Percentiles rank a stretch among this genome's conserved stretches.
Evolutionary conservation across 805 yeast species (phyloP).

Genomic region (Hanseniaspora hatyaiensis): DNA sequence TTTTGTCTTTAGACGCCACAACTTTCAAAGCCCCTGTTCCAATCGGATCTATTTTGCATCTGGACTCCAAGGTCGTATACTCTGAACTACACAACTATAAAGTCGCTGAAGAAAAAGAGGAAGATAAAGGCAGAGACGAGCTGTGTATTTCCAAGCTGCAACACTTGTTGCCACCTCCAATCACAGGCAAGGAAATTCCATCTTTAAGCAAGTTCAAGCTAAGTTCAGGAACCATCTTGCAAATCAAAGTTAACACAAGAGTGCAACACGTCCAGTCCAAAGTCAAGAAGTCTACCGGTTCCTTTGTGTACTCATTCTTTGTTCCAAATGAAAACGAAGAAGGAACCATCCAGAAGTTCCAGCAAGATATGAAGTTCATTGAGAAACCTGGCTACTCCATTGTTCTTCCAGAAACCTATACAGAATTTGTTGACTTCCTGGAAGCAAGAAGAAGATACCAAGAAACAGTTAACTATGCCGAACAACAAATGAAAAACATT

Average conservation of each 20-base stretch:
- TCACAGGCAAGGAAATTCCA: slow-evolving; percentile 37
- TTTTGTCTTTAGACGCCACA: slow-evolving; percentile 79
- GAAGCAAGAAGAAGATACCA: slow-evolving; percentile 84
- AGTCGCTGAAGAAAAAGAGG: slow-evolving; percentile 22
- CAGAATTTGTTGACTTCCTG: slow-evolving; percentile 83
- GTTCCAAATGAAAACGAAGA: slow-evolving; percentile 48
- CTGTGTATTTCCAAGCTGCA: slow-evolving; percentile 24
- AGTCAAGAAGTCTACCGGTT: slow-evolving; percentile 61
- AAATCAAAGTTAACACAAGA: slow-evolving; percentile 75
- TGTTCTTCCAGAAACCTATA: slow-evolving; percentile 76
- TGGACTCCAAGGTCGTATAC: slow-evolving; percentile 73
- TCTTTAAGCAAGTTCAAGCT: slow-evolving; percentile 38
- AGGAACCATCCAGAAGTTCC: slow-evolving; percentile 18
- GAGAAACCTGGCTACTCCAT: slow-evolving; percentile 49
- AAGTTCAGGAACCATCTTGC: slow-evolving; percentile 77
- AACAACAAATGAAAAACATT: slow-evolving; percentile 24
- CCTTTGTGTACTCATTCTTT: slow-evolving; percentile 79
- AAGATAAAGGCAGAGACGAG: slow-evolving; percentile 15
- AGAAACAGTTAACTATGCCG: slow-evolving; percentile 62
- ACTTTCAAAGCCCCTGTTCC: slow-evolving; percentile 92
- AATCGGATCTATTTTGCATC: slow-evolving; percentile 77
- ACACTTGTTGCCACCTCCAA: slow-evolving; percentile 41
- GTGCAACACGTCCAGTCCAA: slow-evolving; percentile 59
- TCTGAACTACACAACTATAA: slow-evolving; percentile 52
- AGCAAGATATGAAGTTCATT: slow-evolving; percentile 15